These are phyloP conservation scores for Mycena pura DNA, from an alignment of 768 basidiomycete species.

Conservation along the genomic window DNA sequence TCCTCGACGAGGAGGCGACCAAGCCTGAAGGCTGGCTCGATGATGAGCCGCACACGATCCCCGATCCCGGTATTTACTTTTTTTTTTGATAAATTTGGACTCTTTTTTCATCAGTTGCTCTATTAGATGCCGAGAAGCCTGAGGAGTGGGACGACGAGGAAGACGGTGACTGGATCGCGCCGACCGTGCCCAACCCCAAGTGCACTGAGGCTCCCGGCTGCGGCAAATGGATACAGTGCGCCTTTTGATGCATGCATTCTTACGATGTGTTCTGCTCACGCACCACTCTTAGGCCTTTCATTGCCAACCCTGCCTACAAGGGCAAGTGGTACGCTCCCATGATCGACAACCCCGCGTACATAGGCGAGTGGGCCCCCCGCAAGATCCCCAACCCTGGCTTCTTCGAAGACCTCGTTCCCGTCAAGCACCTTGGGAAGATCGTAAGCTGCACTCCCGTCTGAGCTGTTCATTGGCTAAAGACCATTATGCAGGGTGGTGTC, in stretches of 20 bases:
- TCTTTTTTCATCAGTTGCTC: neutral
- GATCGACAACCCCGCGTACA: conserved; percentile 98
- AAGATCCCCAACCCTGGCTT: conserved; percentile 90
- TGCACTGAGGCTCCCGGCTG: conserved; percentile 92
- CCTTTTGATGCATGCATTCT: neutral
- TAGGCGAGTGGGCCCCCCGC: conserved; percentile 90
- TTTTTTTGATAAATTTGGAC: too few relatives aligned
- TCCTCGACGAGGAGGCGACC: conserved; percentile 83
- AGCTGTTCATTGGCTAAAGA: conserved; percentile 7
- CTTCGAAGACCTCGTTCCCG: conserved; percentile 87
- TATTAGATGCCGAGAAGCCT: conserved; percentile 84
- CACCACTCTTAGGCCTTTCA: conserved; percentile 63
- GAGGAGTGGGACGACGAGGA: conserved; percentile 99
- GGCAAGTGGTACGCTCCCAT: conserved; percentile 96
- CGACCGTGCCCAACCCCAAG: conserved; percentile 87
- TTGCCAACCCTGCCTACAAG: conserved; percentile 94
- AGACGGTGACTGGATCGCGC: conserved; percentile 98
- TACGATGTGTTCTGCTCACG: conserved; percentile 9
- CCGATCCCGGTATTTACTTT: conserved; percentile 92
- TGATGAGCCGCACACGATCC: conserved; percentile 77
- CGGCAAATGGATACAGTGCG: conserved; percentile 89
- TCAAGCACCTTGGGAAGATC: conserved; percentile 86
- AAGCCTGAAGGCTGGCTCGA: conserved; percentile 98
- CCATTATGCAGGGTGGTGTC: conserved; percentile 74
- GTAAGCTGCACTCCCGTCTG: conserved; percentile 47